phyloP scores from a whole-genome alignment of 371 early-diverging fungal species.

The Mucor racemosus region DNA sequence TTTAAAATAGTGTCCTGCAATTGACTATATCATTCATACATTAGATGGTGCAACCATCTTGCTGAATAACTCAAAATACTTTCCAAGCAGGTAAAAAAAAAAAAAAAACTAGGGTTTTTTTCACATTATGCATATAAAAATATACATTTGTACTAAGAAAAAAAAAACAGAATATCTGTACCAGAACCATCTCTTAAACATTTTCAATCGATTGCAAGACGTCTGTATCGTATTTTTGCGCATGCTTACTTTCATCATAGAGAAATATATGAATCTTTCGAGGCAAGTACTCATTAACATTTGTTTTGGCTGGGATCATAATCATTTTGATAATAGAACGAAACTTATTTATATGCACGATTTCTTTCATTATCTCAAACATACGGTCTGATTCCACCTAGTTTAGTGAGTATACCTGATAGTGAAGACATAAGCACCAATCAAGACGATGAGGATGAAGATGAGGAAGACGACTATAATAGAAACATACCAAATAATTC shows the following conservation, averaged over 20 bases:
- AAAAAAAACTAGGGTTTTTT: too few relatives aligned
- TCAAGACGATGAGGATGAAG: slow-evolving; percentile 13
- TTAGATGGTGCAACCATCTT: slow-evolving; percentile 86
- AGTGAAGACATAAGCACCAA: slow-evolving; percentile 15
- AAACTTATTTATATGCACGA: slow-evolving; percentile 78
- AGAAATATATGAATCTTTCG: slow-evolving; percentile 85
- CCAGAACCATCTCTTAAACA: slow-evolving; percentile 80
- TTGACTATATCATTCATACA: slow-evolving; percentile 93
- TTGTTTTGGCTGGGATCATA: not conserved
- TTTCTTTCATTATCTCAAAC: slow-evolving; percentile 74
- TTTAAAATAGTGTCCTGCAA: slow-evolving; percentile 80
- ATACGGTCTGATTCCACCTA: slow-evolving; percentile 66
- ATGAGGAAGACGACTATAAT: slow-evolving; percentile 15
- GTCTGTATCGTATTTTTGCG: slow-evolving; percentile 95
- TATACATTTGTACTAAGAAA: too few relatives aligned
- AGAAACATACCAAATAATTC: slow-evolving; percentile 22
- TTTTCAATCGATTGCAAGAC: slow-evolving; percentile 85
- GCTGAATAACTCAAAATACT: slow-evolving; percentile 78
- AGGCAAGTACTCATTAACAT: slow-evolving; percentile 48
- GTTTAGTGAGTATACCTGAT: slow-evolving; percentile 70
- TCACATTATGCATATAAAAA: not conserved
- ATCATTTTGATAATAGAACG: slow-evolving; percentile 52
- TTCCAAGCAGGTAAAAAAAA: slow-evolving; percentile 67
- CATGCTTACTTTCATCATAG: slow-evolving; percentile 94
- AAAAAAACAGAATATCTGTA: slow-evolving; percentile 61